Base-by-base conservation (phyloP, 75 land plant species). In the Chamaecyparis obtusa region DNA sequence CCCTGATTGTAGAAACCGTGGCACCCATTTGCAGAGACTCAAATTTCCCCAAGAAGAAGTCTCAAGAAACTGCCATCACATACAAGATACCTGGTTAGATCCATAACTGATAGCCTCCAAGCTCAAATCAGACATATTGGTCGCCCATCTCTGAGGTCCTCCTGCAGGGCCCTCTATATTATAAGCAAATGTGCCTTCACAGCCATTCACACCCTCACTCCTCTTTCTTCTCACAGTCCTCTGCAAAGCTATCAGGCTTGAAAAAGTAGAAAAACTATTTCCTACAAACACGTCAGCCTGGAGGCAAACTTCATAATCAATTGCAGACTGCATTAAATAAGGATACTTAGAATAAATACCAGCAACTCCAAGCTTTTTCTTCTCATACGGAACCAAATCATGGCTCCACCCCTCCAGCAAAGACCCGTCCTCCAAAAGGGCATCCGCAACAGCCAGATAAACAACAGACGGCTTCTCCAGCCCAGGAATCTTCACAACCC, bases 221-320 rank as follows among this genome's bases (percentile, higher is more conserved):
- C 83, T 86, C 14, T 91, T 82, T 90, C 93, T 79, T 86, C 90
- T 92, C 76, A 91, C 92, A 14, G 96, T 95, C 88, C 99, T 94
- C 60, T 92, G 92, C 71, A 97, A 91, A 37, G 91, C 99, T 54
- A 95, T 81, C 33, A 97, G 93, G 86, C 96, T 95, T 0, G 99
- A 97, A 89, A 97, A 97, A 39, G 99, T 97, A 2, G 97, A 97
- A 83, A 95, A 97, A 83, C 96, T 97, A 87, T 97, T 97, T 0
- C 99, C 99, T 16, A 94, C 93, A 86, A 97, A 97, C 0, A 94
- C 85, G 87, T 94, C 93, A 32, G 97, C 92, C 86, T 87, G 91
- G 60, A 85, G 85, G 90, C 99, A 97, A 14, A 95, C 93, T 85
- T 97, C 99, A 90, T 93, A 97, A 76, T 95, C 97, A 10, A 97